Conservation (phyloP, 1,139 yeast genomes). For the Hyphopichia wangnamkhiaoensis region DNA sequence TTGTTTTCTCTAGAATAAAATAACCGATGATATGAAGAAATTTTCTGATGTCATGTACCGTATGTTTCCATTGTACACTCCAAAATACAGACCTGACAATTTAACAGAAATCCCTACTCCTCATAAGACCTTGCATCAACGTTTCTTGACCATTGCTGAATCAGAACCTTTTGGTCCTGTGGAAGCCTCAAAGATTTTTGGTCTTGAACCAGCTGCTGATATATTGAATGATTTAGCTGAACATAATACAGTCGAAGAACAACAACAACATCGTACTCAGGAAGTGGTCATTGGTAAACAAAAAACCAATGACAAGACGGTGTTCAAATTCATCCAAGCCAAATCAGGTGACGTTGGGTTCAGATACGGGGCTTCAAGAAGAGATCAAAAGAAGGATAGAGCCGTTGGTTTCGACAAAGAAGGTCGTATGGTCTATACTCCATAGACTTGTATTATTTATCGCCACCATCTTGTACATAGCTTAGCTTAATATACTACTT, state of each 20-base stretch:
- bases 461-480: slow-evolving; percentile 16
- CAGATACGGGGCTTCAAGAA: slow-evolving; percentile 88
- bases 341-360: slow-evolving; percentile 82
- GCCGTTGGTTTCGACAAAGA: slow-evolving; percentile 71
- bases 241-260: slow-evolving; percentile 40
- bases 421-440: slow-evolving; percentile 58
- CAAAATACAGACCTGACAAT: slow-evolving; percentile 56
- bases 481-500: background rate
- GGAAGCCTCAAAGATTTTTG: slow-evolving; percentile 88
- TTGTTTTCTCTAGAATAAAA: slow-evolving; percentile 34
- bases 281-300: slow-evolving; percentile 51
- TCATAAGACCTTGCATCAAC: slow-evolving; percentile 74
- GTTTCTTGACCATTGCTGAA: slow-evolving; percentile 89
- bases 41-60: slow-evolving; percentile 66
- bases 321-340: slow-evolving; percentile 74
- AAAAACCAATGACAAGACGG: slow-evolving; percentile 58
- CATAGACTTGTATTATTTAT: too few relatives aligned
- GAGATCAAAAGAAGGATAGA: slow-evolving; percentile 87
- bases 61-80: slow-evolving; percentile 76
- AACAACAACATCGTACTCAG: slow-evolving; percentile 19
- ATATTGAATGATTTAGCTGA: slow-evolving; percentile 69
- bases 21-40: slow-evolving; percentile 51
- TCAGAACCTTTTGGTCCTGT: slow-evolving; percentile 96
- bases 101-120: slow-evolving; percentile 95
- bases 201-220: slow-evolving; percentile 79